Evolutionary conservation across 768 basidiomycete species (phyloP).

Genomic region (Peribolospora kevripleyi): DNA sequence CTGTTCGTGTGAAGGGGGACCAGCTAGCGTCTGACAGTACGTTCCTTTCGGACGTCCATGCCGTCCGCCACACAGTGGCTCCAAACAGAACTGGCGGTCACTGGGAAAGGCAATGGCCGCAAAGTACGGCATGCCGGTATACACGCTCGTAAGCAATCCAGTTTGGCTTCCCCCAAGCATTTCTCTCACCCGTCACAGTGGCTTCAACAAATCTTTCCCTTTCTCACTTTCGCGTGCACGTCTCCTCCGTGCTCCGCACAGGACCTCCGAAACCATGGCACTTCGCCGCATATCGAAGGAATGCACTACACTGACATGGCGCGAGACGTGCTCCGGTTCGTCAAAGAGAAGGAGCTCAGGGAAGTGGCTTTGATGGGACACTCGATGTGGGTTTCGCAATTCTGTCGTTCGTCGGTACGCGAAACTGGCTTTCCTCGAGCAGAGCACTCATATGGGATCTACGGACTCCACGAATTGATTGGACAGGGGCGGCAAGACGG

Average conservation of each 20-base stretch:
- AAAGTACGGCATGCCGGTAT: constrained; percentile 41
- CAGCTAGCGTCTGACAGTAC: no score
- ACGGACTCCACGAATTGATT: neutral
- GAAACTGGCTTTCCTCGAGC: neutral
- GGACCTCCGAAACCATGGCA: constrained; percentile 79
- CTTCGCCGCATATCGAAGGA: constrained; percentile 45
- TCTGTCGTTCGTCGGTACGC: neutral
- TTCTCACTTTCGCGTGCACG: neutral
- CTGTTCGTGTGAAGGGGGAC: no score
- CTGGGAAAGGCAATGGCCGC: constrained; percentile 49
- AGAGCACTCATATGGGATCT: neutral
- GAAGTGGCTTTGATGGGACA: constrained; percentile 60
- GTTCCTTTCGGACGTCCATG: no score
- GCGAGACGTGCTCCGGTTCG: constrained; percentile 45
- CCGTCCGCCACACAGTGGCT: constrained; percentile 31
- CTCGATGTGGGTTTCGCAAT: constrained; percentile 43
- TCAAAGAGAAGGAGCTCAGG: constrained; percentile 24
- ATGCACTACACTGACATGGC: constrained; percentile 65
- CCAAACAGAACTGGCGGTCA: constrained; percentile 71
- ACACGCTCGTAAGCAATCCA: constrained; percentile 33
- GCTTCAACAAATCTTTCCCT: neutral
- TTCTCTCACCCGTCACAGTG: neutral
- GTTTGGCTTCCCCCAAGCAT: neutral
- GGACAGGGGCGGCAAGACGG: constrained; percentile 48
- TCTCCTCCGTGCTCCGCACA: constrained; percentile 14